Evolutionary conservation across 148 eudicot genomes (phyloP), one percentile per base, ranked within the genome.

Genomic region (Chenopodium suecicum): DNA sequence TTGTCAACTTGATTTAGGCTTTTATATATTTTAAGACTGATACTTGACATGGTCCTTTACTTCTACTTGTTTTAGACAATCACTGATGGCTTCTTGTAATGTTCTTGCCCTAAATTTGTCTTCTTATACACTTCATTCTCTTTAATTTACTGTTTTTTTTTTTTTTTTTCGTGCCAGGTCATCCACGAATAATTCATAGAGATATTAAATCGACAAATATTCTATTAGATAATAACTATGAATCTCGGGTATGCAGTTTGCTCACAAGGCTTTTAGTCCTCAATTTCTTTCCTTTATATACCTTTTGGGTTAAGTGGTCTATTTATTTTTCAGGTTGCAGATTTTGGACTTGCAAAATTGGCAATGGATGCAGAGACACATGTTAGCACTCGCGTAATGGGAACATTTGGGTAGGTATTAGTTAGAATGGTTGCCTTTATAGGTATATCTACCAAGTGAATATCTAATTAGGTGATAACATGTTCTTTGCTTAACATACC

Each of bases 311-410:
- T 80, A 32, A 50, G 64, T 48, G 68, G 19, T 74, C 48, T 47
- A 1, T 68, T 74, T 62, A 65, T 29, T 78, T 66, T 76, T 20
- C 90, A 94, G 98, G 98, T 95, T 89, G 82, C 99, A 76, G 99
- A 95, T 88, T 95, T 95, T 82, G 99, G 99, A 83, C 92, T 95
- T 67, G 99, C 99, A 23, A 93, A 89, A 84, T 79, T 95, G 83
- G 90, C 90, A 50, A 69, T 83, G 79, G 99, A 92, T 78, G 82
- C 90, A 31, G 88, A 93, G 70, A 90, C 98, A 52, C 98, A 95
- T 89, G 71, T 95, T 70, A 92, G 92, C 67, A 95, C 99, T 52
- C 98, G 99, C 47, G 97, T 95, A 25, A 89, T 95, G 93, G 99
- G 99, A 77, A 95, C 99, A 54, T 95, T 95, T 85, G 99, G 99